phyloP scores from a whole-genome alignment of 202 grass and related monocot genomes.

The Schoenoplectus triqueter region DNA sequence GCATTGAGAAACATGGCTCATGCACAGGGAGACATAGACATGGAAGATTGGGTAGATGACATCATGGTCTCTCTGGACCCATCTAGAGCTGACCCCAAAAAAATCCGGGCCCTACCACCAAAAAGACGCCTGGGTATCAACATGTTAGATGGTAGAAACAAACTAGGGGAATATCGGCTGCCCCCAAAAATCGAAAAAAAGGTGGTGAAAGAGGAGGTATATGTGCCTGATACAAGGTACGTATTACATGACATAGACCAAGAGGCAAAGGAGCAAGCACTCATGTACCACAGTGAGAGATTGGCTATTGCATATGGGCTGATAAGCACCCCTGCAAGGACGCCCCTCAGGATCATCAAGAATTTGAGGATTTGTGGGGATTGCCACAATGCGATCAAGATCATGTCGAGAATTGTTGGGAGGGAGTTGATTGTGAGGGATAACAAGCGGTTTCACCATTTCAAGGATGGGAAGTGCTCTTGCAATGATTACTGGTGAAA shows the following conservation, averaged over 20 bases:
- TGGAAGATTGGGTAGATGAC: slow-evolving; percentile 77
- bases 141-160: slow-evolving; percentile 97
- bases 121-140: slow-evolving; percentile 89
- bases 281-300: slow-evolving; percentile 92
- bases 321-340: slow-evolving; percentile 93
- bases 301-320: slow-evolving; percentile 90
- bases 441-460: slow-evolving; percentile 98
- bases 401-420: slow-evolving; percentile 97
- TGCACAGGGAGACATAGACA: slow-evolving; percentile 90
- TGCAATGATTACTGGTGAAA: slow-evolving; percentile 99
- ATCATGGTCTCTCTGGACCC: slow-evolving; percentile 70
- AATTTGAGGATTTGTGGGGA: slow-evolving; percentile 96
- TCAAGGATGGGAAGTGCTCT: slow-evolving; percentile 94
- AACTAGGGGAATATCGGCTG: slow-evolving; percentile 71
- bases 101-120: slow-evolving; percentile 59
- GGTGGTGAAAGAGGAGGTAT: slow-evolving; percentile 80
- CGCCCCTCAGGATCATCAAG: slow-evolving; percentile 91
- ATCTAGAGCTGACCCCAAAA: slow-evolving; percentile 54
- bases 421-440: slow-evolving; percentile 95
- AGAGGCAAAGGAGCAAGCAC: slow-evolving; percentile 94
- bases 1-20: slow-evolving; percentile 62
- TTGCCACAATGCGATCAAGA: slow-evolving; percentile 99
- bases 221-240: slow-evolving; percentile 93
- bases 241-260: slow-evolving; percentile 97
- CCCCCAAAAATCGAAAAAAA: slow-evolving; percentile 95